Evolutionary conservation across 2,329 filamentous ascomycete genomes (phyloP), one percentile per base, ranked within the genome.

Genomic region (Lasiodiplodia theobromae): DNA sequence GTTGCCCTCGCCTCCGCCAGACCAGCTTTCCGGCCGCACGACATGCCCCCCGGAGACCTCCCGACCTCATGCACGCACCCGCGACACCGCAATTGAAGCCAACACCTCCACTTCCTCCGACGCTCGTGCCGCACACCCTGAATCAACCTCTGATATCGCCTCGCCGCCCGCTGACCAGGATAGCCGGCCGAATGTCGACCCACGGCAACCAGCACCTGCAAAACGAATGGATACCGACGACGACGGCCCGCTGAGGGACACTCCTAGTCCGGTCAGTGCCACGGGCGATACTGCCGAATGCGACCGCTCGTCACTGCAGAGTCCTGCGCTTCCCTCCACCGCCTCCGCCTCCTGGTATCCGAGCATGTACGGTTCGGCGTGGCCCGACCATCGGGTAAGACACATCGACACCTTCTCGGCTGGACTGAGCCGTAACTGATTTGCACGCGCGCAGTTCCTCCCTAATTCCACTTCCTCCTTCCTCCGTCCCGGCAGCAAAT

Each of bases 381-480:
- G 76, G 65, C 76, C 76, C 56, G 73, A 71, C 38, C 72, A 77
- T 54, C 75, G 78, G 70, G 78, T 80, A 65, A 66, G 78, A 38
- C 31, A 44, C 56, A 47, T 47, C n/a, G 8, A 44, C 31, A 47
- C 31, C 34, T 18, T 8, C 31, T 16, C 23, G 47, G 16, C 47
- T 14, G 23, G 44, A 12, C 21, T 23, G 60, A 51, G 38, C 14
- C 28, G 18, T 69, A 63, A 69, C 74, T 79, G 64, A 79, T 66
- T 6, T 21, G 34, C 37, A 14, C 18, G 37, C 56, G 62, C 38
- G 38, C 73, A 94, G 91, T 86, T 91, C 71, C 86, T 92, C 68
- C 91, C 94, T 2, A 89, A 89, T 67, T 89, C 92, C n/a, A 90
- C 93, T 1, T 97, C 93, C 0, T 96, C 93, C 0, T 96, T 91